Percentiles rank a stretch among this genome's conserved stretches.
Evolutionary conservation across 352 stramenopile species (phyloP).

Genomic region (Globisporangium camurandrum): DNA sequence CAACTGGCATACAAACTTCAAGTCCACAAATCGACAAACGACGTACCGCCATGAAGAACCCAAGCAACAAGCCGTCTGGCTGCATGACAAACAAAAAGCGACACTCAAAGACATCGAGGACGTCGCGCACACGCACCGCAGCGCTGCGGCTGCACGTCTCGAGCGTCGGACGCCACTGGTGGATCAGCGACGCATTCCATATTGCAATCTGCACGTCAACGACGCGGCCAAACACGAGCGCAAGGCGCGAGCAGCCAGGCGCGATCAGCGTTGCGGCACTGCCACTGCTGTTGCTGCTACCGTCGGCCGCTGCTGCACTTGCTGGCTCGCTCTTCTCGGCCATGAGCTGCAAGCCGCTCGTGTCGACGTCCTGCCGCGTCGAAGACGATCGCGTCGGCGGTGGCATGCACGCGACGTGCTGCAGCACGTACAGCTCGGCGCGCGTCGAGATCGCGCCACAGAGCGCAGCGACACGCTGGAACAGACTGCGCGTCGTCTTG

Average conservation of each 20-base stretch:
- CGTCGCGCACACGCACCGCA: constrained; percentile 14
- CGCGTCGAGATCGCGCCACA: constrained; percentile 33
- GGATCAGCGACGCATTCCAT: constrained; percentile 66
- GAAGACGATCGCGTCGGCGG: constrained; percentile 14
- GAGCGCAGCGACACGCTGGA: constrained; percentile 28
- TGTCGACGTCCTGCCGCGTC: constrained; percentile 3
- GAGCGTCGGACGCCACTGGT: constrained; percentile 24
- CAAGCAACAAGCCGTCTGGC: constrained; percentile 45
- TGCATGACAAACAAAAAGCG: constrained; percentile 69
- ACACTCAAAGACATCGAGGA: constrained; percentile 32
- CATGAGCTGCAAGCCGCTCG: constrained; percentile 11
- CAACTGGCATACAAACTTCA: background rate
- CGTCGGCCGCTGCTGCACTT: too few relatives aligned
- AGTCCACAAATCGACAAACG: background rate
- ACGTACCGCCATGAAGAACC: constrained; percentile 39
- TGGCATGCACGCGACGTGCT: constrained; percentile 39
- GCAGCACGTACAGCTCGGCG: constrained; percentile 43
- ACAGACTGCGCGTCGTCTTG: constrained; percentile 46
- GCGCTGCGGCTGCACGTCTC: constrained; percentile 2
- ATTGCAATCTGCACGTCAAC: constrained; percentile 48
- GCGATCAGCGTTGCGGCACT: constrained; percentile 5
- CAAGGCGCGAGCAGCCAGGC: constrained; percentile 29
- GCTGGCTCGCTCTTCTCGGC: constrained; percentile 20
- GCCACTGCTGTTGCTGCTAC: too few relatives aligned
- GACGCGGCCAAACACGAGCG: constrained; percentile 45